Evolutionary conservation across 1,284 basidiomycete species (phyloP).

Genomic region (Ustilago esculenta): DNA sequence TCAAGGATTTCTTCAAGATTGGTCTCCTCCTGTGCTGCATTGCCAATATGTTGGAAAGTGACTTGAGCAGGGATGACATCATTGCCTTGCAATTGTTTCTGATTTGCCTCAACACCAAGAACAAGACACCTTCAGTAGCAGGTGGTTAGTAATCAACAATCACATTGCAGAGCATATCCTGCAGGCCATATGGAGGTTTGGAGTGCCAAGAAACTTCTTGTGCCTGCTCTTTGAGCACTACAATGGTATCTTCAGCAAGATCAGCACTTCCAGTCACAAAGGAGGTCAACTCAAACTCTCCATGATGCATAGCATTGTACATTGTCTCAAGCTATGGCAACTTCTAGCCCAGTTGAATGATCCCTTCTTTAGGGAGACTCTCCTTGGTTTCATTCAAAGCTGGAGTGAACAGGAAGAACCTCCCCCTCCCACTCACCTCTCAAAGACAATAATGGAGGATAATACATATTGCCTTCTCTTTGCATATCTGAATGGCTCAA

Average conservation of each 20-base stretch:
- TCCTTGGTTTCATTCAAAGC: neutral
- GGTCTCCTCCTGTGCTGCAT: slow-evolving; percentile 3
- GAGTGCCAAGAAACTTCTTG: neutral
- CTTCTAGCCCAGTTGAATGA: neutral
- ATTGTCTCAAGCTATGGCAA: neutral
- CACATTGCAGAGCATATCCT: slow-evolving; percentile 4
- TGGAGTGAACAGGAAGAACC: neutral
- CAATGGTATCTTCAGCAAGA: neutral
- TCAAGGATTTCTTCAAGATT: slow-evolving; percentile 1
- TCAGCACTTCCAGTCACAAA: neutral
- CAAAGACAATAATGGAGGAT: neutral
- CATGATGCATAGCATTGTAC: neutral
- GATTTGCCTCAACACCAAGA: neutral
- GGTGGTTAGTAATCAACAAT: slow-evolving; percentile 1
- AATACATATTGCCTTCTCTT: neutral
- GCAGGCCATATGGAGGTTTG: neutral
- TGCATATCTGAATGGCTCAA: neutral
- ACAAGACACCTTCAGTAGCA: neutral
- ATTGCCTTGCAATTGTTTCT: neutral
- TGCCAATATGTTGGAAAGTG: neutral
- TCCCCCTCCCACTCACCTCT: neutral
- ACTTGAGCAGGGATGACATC: neutral
- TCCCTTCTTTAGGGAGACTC: neutral
- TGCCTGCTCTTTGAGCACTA: neutral
- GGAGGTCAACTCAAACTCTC: neutral